Base-by-base conservation (phyloP, 2,329 filamentous ascomycete genomes). In the Aureobasidium namibiae region DNA sequence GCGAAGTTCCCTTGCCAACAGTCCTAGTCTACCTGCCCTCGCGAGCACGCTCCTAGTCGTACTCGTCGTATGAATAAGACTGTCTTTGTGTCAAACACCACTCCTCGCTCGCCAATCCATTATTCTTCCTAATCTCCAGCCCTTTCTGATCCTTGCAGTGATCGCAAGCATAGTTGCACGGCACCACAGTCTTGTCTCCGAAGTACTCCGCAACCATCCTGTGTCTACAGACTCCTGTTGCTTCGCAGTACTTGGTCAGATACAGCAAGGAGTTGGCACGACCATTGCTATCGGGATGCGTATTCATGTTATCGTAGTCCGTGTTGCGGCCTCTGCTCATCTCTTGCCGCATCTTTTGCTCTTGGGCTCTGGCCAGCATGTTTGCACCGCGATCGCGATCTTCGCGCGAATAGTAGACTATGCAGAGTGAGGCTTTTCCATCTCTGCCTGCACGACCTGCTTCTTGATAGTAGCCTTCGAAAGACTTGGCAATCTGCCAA, bases 391-490 rank as follows among this genome's bases (percentile, higher is more conserved):
- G 82, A 67, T 96, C 89, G 26, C 90, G 80, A 68, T 96, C 92
- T 71, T 95, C 89, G 13, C 89, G 84, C 61, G 86, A 91, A 74
- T 96, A 97, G 73, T 96, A 96, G 58, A 97, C 76, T 57, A 96
- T 89, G 68, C 91, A 96, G 62, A 88, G 83, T 33, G 88, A 87
- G 0, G 91, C 91, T 63, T 92, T 92, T 24, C 90, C 90, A 66
- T 97, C 92, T 41, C 92, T 83, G 0, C 92, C 92, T 6, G 92
- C 92, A 39, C 92, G 87, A 0, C 92, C 92, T 1, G 90, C 92
- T 78, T 97, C 92, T 74, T 97, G 92, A 67, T 96, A 96, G 70
- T 94, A 96, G 1, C 92, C 90, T 71, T 97, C 92, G 70, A 97
- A 96, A 3, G 88, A 94, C 69, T 95, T 95, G 10, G 92, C 90